These are phyloP conservation scores for Cochliopodium minus DNA, from an alignment of 208 protist genomes.

Conservation along the genomic window DNA sequence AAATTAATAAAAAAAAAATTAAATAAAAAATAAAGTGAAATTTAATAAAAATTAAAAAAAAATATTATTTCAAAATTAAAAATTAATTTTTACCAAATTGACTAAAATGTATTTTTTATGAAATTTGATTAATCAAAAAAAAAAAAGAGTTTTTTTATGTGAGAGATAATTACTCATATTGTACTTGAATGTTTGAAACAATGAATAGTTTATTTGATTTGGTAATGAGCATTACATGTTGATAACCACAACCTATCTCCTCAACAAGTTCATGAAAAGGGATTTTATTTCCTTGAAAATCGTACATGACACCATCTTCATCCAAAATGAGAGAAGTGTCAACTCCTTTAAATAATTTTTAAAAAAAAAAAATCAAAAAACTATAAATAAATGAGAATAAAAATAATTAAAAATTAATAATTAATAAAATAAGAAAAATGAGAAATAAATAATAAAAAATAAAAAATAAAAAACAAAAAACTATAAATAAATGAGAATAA, in stretches of 20 bases:
- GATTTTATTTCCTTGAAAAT: too few relatives aligned
- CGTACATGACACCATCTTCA: too few relatives aligned
- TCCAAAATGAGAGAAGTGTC: too few relatives aligned
- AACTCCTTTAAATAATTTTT: neutral
- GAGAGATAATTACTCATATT: too few relatives aligned
- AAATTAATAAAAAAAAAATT: slow-evolving; percentile 4
- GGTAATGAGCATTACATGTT: too few relatives aligned
- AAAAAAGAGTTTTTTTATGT: too few relatives aligned
- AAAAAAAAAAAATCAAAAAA: slow-evolving; percentile 2
- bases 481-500: neutral
- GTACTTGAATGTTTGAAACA: too few relatives aligned
- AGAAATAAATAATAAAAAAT: neutral
- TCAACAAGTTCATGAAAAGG: too few relatives aligned
- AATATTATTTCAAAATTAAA: slow-evolving; percentile 9
- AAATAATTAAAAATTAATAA: neutral
- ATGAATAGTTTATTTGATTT: too few relatives aligned
- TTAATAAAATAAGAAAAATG: slow-evolving; percentile 2
- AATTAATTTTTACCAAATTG: neutral
- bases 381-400: neutral
- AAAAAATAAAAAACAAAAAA: slow-evolving; percentile 2
- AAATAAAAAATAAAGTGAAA: slow-evolving; percentile 3
- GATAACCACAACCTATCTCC: too few relatives aligned
- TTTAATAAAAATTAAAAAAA: slow-evolving; percentile 3
- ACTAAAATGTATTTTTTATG: too few relatives aligned
- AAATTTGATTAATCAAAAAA: slow-evolving; percentile 6